Evolutionary conservation across 148 eudicot species (phyloP).

Genomic region (Silene latifolia): DNA sequence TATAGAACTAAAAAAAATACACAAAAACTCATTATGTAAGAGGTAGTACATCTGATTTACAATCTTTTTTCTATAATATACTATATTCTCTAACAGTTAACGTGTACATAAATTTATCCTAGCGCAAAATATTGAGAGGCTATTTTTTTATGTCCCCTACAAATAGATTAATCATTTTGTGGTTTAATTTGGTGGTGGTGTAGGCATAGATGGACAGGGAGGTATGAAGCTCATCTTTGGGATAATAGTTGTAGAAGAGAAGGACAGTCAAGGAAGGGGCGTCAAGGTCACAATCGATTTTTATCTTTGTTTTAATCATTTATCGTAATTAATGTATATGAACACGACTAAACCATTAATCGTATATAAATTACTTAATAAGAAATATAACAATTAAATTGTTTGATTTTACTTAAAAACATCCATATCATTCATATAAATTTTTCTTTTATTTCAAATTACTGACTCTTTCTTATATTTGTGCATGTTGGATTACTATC

Average conservation of each 20-base stretch:
- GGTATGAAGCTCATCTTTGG: constrained; percentile 94
- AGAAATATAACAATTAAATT: too few relatives aligned
- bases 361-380: too few relatives aligned
- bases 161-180: not conserved
- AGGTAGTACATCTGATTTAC: too few relatives aligned
- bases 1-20: too few relatives aligned
- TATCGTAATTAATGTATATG: not conserved
- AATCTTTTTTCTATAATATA: too few relatives aligned
- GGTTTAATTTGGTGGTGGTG: not conserved
- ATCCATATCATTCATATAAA: too few relatives aligned
- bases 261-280: constrained; percentile 95
- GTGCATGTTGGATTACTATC: constrained; percentile 14
- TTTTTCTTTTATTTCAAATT: not conserved
- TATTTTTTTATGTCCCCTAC: not conserved
- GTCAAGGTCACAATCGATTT: constrained; percentile 56
- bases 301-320: not conserved
- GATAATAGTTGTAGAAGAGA: constrained; percentile 96
- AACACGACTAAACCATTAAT: not conserved
- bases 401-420: too few relatives aligned
- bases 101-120: too few relatives aligned
- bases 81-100: too few relatives aligned
- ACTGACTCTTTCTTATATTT: not conserved
- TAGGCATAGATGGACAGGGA: constrained; percentile 96
- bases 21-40: too few relatives aligned
- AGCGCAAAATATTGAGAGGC: not conserved